These are phyloP conservation scores for Aspergillus fischeri DNA, from an alignment of 2,329 filamentous ascomycete species.

Conservation along the genomic window DNA sequence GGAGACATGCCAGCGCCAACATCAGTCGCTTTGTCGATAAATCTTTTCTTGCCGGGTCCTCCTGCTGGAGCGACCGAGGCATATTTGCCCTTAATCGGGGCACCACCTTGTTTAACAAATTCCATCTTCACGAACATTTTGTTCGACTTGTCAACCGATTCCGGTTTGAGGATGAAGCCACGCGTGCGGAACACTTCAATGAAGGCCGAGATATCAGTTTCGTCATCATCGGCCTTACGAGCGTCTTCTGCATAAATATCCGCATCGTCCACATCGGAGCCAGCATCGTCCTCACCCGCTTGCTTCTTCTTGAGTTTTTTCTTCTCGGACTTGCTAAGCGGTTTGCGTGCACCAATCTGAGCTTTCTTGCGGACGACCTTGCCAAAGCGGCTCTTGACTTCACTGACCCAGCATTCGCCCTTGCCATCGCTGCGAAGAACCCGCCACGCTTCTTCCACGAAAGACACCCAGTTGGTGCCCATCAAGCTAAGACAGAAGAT, in stretches of 20 bases:
- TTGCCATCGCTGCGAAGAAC: conserved; percentile 79
- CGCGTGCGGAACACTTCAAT: conserved; percentile 74
- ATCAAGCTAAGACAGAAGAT: conserved; percentile 96
- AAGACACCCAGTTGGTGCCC: conserved; percentile 98
- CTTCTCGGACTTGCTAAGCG: conserved; percentile 39
- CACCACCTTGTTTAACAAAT: conserved; percentile 73
- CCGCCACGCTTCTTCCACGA: conserved; percentile 92
- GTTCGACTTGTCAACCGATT: conserved; percentile 75
- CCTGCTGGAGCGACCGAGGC: conserved; percentile 31
- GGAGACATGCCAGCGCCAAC: conserved; percentile 53
- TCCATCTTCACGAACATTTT: conserved; percentile 99
- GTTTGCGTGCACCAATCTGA: conserved; percentile 34
- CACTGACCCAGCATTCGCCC: conserved; percentile 89
- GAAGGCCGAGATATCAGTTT: conserved; percentile 85
- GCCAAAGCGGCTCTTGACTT: conserved; percentile 91
- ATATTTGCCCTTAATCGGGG: conserved; percentile 72
- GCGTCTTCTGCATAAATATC: conserved; percentile 50
- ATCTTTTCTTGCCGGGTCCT: conserved; percentile 45
- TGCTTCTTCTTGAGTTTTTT: conserved; percentile 44
- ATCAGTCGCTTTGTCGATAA: conserved; percentile 54
- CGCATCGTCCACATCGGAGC: conserved; percentile 44
- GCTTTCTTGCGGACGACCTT: conserved; percentile 48
- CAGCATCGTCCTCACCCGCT: conserved; percentile 46
- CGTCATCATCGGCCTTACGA: conserved; percentile 55
- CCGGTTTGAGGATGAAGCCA: conserved; percentile 77